Evolutionary conservation across 257 asterid species (phyloP).

Genomic region (Euphrasia confusa): DNA sequence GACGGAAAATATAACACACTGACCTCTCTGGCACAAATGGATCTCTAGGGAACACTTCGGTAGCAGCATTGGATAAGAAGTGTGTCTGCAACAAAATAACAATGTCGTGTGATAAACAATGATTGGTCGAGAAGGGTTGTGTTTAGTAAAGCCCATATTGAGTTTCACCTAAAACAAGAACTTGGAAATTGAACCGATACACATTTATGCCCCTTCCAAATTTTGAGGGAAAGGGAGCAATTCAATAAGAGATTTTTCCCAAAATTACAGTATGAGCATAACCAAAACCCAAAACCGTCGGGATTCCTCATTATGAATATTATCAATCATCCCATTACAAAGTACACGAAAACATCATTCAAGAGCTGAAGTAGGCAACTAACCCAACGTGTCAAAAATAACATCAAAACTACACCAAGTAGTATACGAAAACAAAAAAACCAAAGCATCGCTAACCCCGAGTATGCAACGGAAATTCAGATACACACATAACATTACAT

Average conservation of each 20-base stretch:
- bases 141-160: neutral
- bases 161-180: neutral
- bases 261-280: too few species aligned
- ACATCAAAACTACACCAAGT: neutral
- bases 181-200: too few species aligned
- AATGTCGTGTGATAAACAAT: too few species aligned
- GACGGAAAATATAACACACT: constrained; percentile 3
- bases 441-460: too few species aligned
- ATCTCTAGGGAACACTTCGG: constrained; percentile 14
- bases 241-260: too few species aligned
- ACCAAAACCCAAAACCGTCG: too few species aligned
- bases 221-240: too few species aligned
- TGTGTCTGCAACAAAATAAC: constrained; percentile 16
- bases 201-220: too few species aligned
- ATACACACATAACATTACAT: neutral
- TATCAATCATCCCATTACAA: too few species aligned
- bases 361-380: neutral
- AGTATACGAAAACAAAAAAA: neutral
- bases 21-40: constrained; percentile 22
- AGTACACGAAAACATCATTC: neutral
- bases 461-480: too few species aligned
- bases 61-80: constrained; percentile 5
- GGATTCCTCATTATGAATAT: too few species aligned
- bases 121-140: neutral
- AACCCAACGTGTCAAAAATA: neutral